These are phyloP conservation scores for Circinella umbellata DNA, from an alignment of 371 early-diverging fungal species.

Conservation along the genomic window DNA sequence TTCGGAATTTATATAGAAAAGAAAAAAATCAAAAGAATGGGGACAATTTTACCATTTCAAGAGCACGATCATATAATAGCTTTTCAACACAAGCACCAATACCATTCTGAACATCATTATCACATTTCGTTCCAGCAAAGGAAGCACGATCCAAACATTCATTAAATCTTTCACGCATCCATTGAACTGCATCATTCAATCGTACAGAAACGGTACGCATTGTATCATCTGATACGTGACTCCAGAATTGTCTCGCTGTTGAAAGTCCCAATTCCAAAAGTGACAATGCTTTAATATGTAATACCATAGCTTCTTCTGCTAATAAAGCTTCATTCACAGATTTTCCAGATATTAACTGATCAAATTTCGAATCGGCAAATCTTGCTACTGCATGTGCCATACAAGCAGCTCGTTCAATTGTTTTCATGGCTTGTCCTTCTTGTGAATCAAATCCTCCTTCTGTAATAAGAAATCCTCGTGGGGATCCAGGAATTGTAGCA, in stretches of 20 bases:
- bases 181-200: conserved; percentile 75
- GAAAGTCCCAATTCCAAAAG: conserved; percentile 77
- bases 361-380: conserved; percentile 67
- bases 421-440: conserved; percentile 48
- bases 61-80: conserved; percentile 71
- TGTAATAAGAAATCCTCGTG: conserved; percentile 35
- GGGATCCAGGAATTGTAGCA: conserved; percentile 30
- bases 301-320: conserved; percentile 75
- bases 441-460: conserved; percentile 32
- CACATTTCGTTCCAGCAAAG: conserved; percentile 54
- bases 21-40: background rate
- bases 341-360: conserved; percentile 25
- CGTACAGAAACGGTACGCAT: conserved; percentile 39
- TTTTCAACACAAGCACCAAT: conserved; percentile 63
- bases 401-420: conserved; percentile 62
- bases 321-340: conserved; percentile 18
- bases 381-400: conserved; percentile 69
- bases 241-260: conserved; percentile 78
- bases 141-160: conserved; percentile 86
- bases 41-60: conserved; percentile 60
- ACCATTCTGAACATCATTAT: conserved; percentile 39
- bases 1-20: too few relatives aligned
- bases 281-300: conserved; percentile 79
- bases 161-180: conserved; percentile 89
- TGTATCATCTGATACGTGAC: conserved; percentile 30